Percentiles rank a stretch among this genome's conserved stretches.
Evolutionary conservation across 768 basidiomycete genomes (phyloP).

Genomic region (Tephrocybe sp.): DNA sequence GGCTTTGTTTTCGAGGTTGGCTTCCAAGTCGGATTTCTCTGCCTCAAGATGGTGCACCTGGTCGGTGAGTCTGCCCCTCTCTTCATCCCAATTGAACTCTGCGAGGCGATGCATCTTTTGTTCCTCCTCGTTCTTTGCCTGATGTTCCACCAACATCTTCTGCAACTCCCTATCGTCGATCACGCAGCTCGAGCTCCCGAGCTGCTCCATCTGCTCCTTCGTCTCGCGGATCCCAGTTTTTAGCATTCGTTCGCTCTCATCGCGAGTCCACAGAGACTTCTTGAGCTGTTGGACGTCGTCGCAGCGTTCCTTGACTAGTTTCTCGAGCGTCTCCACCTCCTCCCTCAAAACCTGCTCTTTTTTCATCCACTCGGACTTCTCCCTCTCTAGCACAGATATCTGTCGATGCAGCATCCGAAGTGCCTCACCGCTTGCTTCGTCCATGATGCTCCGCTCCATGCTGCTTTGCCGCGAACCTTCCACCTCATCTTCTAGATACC

Average conservation of each 20-base stretch:
- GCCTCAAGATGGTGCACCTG: constrained; percentile 40
- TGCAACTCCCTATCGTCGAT: constrained; percentile 45
- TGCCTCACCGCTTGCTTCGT: constrained; percentile 77
- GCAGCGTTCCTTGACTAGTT: constrained; percentile 42
- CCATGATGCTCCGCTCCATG: constrained; percentile 80
- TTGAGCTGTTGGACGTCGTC: constrained; percentile 45
- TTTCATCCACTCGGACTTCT: constrained; percentile 49
- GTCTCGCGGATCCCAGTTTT: constrained; percentile 53
- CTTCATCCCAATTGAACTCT: too few relatives aligned
- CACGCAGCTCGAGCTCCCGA: constrained; percentile 47
- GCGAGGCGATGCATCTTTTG: too few relatives aligned
- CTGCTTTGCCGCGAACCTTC: constrained; percentile 83
- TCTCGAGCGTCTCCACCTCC: constrained; percentile 51
- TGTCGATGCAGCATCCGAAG: constrained; percentile 78
- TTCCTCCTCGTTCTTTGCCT: constrained; percentile 33
- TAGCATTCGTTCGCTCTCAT: constrained; percentile 55
- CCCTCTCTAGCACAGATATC: constrained; percentile 74
- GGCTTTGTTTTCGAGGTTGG: constrained; percentile 42
- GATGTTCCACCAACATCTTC: constrained; percentile 38
- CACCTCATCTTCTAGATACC: constrained; percentile 80
- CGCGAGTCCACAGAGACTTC: constrained; percentile 43
- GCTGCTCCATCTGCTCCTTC: constrained; percentile 60
- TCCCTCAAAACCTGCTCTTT: constrained; percentile 41
- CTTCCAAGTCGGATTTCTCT: constrained; percentile 42
- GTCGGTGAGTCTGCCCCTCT: too few relatives aligned